Percentiles rank a stretch among this genome's conserved stretches.
Conservation (phyloP, 768 basidiomycete genomes). For the Lactarius indigo region DNA sequence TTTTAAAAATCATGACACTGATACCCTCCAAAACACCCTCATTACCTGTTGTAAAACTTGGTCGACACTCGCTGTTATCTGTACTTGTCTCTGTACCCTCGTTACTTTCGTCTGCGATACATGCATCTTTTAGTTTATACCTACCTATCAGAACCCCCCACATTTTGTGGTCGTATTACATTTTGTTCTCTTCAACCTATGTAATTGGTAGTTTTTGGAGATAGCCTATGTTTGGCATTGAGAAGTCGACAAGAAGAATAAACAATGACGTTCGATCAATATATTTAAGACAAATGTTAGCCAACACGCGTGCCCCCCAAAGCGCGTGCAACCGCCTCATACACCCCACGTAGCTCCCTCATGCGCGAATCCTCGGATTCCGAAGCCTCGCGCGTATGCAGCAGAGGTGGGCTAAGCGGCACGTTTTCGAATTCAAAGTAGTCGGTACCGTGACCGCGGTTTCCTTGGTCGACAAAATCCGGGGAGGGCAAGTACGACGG, state of each 20-base stretch:
- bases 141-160: not conserved
- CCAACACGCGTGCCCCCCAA: slow-evolving; percentile 5
- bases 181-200: slow-evolving; percentile 7
- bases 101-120: slow-evolving; percentile 13
- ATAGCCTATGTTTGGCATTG: not conserved
- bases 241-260: not conserved
- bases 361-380: slow-evolving; percentile 15
- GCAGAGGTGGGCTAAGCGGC: slow-evolving; percentile 23
- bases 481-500: slow-evolving; percentile 26
- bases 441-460: not conserved
- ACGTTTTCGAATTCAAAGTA: slow-evolving; percentile 17
- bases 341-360: slow-evolving; percentile 17
- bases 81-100: slow-evolving; percentile 16
- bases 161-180: slow-evolving; percentile 9
- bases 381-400: slow-evolving; percentile 20
- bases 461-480: not conserved
- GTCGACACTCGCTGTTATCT: slow-evolving; percentile 6
- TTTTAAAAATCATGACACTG: not conserved
- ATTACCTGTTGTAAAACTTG: not conserved
- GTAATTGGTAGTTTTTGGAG: not conserved
- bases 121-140: slow-evolving; percentile 1
- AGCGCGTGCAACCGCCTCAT: slow-evolving; percentile 24
- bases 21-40: slow-evolving; percentile 11
- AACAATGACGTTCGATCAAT: not conserved
- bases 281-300: not conserved